phyloP scores from a whole-genome alignment of 805 yeast genomes.

The Barnettozyma siamensis region DNA sequence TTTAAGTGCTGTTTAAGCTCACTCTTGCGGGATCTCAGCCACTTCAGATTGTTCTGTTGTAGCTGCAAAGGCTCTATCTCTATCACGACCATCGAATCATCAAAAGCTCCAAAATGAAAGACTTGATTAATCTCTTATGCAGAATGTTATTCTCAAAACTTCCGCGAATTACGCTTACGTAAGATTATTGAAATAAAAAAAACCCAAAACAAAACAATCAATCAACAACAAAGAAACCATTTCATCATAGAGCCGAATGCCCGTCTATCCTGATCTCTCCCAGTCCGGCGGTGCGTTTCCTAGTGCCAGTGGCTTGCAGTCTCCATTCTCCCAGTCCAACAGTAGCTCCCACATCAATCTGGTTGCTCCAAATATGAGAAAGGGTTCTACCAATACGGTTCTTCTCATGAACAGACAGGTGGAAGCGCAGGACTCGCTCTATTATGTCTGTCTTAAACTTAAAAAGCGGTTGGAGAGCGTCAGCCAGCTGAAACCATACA shows the following conservation, averaged over 20 bases:
- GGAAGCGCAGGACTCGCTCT: constrained; percentile 59
- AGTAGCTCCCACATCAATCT: constrained; percentile 11
- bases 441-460: constrained; percentile 56
- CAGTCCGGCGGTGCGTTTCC: background rate
- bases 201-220: background rate
- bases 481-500: constrained; percentile 63
- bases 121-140: too few species aligned
- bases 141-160: too few species aligned
- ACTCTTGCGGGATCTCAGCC: constrained; percentile 17
- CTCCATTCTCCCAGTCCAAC: constrained; percentile 2
- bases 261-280: constrained; percentile 6
- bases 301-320: constrained; percentile 1
- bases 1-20: constrained; percentile 15
- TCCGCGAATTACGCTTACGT: too few species aligned
- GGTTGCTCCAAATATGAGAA: constrained; percentile 5
- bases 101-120: too few species aligned
- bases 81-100: constrained; percentile 11
- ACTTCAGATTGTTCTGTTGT: constrained; percentile 13
- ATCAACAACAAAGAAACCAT: background rate
- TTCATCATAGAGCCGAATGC: background rate
- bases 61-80: constrained; percentile 10
- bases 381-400: constrained; percentile 20
- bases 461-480: constrained; percentile 50
- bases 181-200: background rate
- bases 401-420: constrained; percentile 61